A percentile compares a stretch with the other conserved stretches of the same genome.
phyloP scores from a whole-genome alignment of 73 alveolate genomes.

The Tetrahymena borealis region DNA sequence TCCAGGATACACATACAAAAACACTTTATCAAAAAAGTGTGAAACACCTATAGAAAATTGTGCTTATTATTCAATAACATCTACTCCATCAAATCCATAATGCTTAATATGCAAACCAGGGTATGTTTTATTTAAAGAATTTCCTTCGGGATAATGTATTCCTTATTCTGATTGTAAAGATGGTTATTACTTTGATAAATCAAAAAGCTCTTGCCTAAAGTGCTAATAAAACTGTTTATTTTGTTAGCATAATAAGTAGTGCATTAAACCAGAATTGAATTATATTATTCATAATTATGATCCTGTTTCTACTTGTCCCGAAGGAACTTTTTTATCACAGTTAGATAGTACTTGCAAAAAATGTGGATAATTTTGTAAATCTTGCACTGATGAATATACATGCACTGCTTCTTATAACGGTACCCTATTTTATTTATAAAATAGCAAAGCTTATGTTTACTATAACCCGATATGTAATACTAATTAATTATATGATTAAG shows the following conservation, averaged over 20 bases:
- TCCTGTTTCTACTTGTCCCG: not conserved
- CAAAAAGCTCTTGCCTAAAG: not conserved
- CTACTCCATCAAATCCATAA: not conserved
- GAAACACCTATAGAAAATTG: not conserved
- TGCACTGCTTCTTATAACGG: not conserved
- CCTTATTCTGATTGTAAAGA: not conserved
- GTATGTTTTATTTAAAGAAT: not conserved
- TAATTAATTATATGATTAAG: not conserved
- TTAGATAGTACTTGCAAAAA: not conserved
- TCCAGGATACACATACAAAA: not conserved
- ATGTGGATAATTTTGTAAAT: not conserved
- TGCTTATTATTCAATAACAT: not conserved
- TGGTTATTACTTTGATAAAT: not conserved
- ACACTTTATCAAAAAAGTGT: not conserved
- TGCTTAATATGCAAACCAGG: not conserved
- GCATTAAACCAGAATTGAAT: not conserved
- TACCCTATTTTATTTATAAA: not conserved
- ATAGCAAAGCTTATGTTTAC: not conserved
- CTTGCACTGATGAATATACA: not conserved
- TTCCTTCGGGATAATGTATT: not conserved
- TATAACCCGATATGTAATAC: not conserved
- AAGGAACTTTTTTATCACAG: not conserved
- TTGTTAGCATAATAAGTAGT: not conserved
- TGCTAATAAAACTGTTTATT: not conserved
- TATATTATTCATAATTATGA: not conserved